Evolutionary conservation across 768 basidiomycete species (phyloP).

Genomic region (Glaciozyma martinii): DNA sequence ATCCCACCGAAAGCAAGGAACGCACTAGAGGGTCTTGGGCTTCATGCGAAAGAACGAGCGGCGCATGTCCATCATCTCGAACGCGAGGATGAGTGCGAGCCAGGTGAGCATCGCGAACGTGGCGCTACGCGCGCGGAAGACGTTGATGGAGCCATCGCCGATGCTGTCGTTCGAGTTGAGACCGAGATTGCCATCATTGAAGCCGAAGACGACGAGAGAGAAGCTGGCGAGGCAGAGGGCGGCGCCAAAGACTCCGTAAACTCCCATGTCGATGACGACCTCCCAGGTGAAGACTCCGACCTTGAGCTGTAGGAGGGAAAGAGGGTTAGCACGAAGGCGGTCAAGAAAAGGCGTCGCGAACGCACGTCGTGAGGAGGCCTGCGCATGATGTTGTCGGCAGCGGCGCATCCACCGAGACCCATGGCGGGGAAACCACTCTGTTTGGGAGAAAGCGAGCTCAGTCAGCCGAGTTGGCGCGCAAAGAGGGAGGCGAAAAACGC

Average conservation of each 20-base stretch:
- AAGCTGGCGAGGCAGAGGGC: slow-evolving; percentile 37
- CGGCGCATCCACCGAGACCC: slow-evolving; percentile 50
- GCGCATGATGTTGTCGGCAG: slow-evolving; percentile 48
- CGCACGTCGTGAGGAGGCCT: slow-evolving; percentile 20
- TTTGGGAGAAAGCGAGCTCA: no score
- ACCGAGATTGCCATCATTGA: slow-evolving; percentile 37
- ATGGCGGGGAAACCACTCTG: slow-evolving; percentile 48
- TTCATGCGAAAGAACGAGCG: slow-evolving; percentile 37
- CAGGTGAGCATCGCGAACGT: slow-evolving; percentile 38
- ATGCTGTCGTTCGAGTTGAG: slow-evolving; percentile 28
- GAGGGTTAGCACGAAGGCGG: not conserved
- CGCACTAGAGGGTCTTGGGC: slow-evolving; percentile 9
- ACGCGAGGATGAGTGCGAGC: slow-evolving; percentile 32
- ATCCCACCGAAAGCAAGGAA: no score
- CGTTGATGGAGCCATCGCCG: slow-evolving; percentile 38
- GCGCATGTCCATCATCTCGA: slow-evolving; percentile 34
- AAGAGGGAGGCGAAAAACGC: no score
- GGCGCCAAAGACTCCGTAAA: slow-evolving; percentile 42
- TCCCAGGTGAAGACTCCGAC: slow-evolving; percentile 41
- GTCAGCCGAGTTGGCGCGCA: no score
- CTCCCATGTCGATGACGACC: slow-evolving; percentile 39
- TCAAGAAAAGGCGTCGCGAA: not conserved
- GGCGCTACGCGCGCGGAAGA: slow-evolving; percentile 42
- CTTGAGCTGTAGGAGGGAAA: slow-evolving; percentile 30
- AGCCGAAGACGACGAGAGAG: slow-evolving; percentile 39